Evolutionary conservation across 2,329 filamentous ascomycete species (phyloP).

Genomic region (Septoria linicola): DNA sequence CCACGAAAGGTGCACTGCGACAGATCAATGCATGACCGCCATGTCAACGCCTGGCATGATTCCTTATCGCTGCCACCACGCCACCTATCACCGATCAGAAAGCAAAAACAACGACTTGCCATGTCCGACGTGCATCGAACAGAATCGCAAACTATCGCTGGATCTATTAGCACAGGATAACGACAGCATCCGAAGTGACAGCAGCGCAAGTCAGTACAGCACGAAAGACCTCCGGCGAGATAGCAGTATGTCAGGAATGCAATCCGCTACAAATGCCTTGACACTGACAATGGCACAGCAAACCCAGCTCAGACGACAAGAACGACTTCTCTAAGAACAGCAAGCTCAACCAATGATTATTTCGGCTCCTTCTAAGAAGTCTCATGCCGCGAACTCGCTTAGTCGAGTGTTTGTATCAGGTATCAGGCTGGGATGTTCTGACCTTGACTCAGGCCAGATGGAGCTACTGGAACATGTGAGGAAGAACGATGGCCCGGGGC

Average conservation of each 20-base stretch:
- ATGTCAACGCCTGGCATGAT: slow-evolving; percentile 16
- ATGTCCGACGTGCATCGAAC: slow-evolving; percentile 17
- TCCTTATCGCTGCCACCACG: slow-evolving; percentile 17
- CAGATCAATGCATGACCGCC: slow-evolving; percentile 19
- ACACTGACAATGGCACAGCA: too few relatives aligned
- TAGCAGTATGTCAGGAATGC: slow-evolving; percentile 1
- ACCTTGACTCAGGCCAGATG: too few relatives aligned
- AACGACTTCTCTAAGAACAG: too few relatives aligned
- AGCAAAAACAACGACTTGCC: slow-evolving; percentile 8
- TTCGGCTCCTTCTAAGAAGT: too few relatives aligned
- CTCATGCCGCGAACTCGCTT: too few relatives aligned
- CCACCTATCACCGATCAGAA: slow-evolving; percentile 3
- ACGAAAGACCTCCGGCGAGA: background rate
- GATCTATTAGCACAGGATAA: background rate
- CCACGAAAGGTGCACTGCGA: slow-evolving; percentile 18
- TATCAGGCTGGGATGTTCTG: too few relatives aligned
- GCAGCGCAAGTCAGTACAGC: slow-evolving; percentile 3
- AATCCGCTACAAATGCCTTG: too few relatives aligned
- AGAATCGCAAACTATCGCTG: slow-evolving; percentile 10
- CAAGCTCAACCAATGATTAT: too few relatives aligned
- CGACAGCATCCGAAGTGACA: slow-evolving; percentile 1
- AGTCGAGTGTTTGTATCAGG: too few relatives aligned
- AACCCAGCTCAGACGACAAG: too few relatives aligned
- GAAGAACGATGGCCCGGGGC: too few relatives aligned
- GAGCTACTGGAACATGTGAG: too few relatives aligned